Base-by-base conservation (phyloP, 805 yeast genomes). In the Yarrowia sp. region DNA sequence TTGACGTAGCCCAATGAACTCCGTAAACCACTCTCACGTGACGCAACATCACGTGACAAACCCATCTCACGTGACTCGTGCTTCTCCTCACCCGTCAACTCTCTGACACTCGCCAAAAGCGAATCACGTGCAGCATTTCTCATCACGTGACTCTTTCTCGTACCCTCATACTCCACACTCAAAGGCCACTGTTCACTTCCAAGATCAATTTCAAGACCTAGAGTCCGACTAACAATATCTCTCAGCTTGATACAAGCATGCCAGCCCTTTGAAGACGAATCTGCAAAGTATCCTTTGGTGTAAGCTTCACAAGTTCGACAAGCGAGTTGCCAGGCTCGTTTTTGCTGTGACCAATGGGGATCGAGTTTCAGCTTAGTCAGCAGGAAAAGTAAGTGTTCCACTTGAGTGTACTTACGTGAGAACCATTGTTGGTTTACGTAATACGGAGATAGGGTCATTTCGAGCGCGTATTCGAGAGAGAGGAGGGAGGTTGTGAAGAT, bases 241-340 rank as follows among this genome's bases (percentile, higher is more conserved):
- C 64, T 5, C 51, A 58, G 15, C 43, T 58, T 58, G 28, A 58
- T 43, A 33, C 64, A 58, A 2, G 64, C 64, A 18, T 43, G 64
- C 64, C 64, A 58, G 22, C 64, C 64, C 22, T 58, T 58, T 33
- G 51, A 33, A 36, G 51, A 43, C 4, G 64, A 43, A 35, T 58
- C 64, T 2, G 64, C 64, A 58, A 58, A 58, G 43, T 58, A 43
- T 4, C 64, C 64, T n/a, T 35, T 43, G 4, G 64, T 58, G 43
- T 58, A 58, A 7, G 64, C 64, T 28, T 58, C 64, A 17, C 64
- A 58, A 1, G 64, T 58, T 4, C 43, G 41, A 22, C 64, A 58
- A 4, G 51, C 64, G 0, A 58, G 64, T 18, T 58, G 50, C 64
- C 64, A 58, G 8, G 64, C 64, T 3, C 64, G 64, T 17, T 58